phyloP scores from a whole-genome alignment of 441 rosid species.

The Rhodomyrtus psidioides region DNA sequence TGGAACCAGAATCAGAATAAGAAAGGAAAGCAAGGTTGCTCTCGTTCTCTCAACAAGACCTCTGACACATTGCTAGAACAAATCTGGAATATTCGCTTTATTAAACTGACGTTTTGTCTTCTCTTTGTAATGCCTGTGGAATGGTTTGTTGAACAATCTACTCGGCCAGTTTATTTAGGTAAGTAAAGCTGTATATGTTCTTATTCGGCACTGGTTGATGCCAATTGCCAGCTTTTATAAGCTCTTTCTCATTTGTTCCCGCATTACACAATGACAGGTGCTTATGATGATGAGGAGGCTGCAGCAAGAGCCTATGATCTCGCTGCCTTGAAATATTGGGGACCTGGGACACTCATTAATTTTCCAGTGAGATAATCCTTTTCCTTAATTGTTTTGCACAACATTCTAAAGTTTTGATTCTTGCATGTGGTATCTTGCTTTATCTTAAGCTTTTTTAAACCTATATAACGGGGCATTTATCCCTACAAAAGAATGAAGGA shows the following conservation, averaged over 20 bases:
- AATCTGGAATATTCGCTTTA: not conserved
- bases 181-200: constrained; percentile 10
- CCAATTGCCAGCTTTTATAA: not conserved
- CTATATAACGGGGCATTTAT: not conserved
- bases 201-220: not conserved
- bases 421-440: not conserved
- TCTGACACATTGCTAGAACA: not conserved
- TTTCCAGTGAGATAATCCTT: constrained; percentile 42
- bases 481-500: not conserved
- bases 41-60: not conserved
- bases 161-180: constrained; percentile 75
- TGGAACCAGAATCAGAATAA: constrained; percentile 83
- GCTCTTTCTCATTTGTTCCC: not conserved
- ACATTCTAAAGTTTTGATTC: not conserved
- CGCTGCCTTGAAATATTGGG: constrained; percentile 77
- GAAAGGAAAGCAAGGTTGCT: constrained; percentile 74
- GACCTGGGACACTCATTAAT: constrained; percentile 72
- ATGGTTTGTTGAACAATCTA: constrained; percentile 12
- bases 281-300: constrained; percentile 81
- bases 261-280: constrained; percentile 32
- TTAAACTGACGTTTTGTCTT: constrained; percentile 24
- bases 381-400: not conserved
- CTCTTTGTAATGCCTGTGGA: constrained; percentile 13
- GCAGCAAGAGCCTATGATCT: constrained; percentile 85
- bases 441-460: not conserved